phyloP scores from a whole-genome alignment of 345 rosid genomes.

The Lumnitzera littorea region DNA sequence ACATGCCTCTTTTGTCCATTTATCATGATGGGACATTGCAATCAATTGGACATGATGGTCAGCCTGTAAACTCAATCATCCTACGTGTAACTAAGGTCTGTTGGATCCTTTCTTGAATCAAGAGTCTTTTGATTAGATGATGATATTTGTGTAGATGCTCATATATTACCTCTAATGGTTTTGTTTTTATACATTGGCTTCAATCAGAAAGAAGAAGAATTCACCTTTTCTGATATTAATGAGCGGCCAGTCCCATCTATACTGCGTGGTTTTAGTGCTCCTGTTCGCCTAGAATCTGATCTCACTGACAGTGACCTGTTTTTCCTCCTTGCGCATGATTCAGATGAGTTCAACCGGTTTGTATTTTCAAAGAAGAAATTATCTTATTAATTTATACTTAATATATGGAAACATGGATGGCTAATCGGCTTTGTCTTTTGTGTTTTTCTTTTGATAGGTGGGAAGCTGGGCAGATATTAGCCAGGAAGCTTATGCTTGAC shows the following conservation, averaged over 20 bases:
- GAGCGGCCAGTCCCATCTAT: conserved; percentile 89
- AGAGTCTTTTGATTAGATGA: neutral
- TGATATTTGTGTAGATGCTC: neutral
- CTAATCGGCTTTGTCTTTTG: neutral
- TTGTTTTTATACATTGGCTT: conserved; percentile 11
- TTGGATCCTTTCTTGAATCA: neutral
- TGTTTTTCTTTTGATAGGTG: conserved; percentile 43
- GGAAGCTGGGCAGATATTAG: conserved; percentile 97
- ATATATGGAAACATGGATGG: conserved; percentile 5
- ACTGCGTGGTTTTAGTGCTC: conserved; percentile 87
- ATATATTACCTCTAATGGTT: neutral
- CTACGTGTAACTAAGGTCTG: conserved; percentile 78
- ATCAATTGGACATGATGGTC: conserved; percentile 36
- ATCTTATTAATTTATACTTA: neutral
- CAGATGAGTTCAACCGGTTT: conserved; percentile 94
- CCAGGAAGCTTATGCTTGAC: conserved; percentile 83
- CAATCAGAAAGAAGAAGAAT: conserved; percentile 89
- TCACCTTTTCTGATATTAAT: conserved; percentile 61
- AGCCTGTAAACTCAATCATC: conserved; percentile 49
- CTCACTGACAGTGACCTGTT: conserved; percentile 65
- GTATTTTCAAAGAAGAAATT: conserved; percentile 20
- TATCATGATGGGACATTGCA: conserved; percentile 53
- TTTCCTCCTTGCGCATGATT: conserved; percentile 95
- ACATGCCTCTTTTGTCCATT: conserved; percentile 61
- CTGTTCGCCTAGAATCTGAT: conserved; percentile 84